Evolutionary conservation across 2,329 filamentous ascomycete genomes (phyloP).

Genomic region (Cladosporium oxysporum): DNA sequence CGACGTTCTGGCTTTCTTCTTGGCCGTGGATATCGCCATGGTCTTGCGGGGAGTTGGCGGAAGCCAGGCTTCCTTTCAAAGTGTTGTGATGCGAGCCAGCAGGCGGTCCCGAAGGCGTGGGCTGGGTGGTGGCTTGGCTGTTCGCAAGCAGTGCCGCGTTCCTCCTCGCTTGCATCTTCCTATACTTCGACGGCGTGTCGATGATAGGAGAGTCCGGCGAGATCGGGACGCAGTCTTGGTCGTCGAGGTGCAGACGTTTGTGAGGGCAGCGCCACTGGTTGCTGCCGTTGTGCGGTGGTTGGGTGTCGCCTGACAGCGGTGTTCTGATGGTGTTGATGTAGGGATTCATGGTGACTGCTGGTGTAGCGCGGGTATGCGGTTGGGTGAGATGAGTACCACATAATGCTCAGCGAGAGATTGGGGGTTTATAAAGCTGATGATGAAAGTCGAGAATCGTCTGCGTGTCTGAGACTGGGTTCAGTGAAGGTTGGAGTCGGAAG

Average conservation of each 20-base stretch:
- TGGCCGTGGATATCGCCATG: not conserved
- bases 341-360: not conserved
- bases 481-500: not conserved
- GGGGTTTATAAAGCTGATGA: not conserved
- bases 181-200: conserved; percentile 6
- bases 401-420: not conserved
- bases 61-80: not conserved
- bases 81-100: not conserved
- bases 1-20: not conserved
- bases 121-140: not conserved
- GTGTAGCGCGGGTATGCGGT: not conserved
- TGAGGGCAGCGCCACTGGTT: not conserved
- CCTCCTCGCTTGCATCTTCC: not conserved
- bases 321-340: not conserved
- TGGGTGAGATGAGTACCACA: not conserved
- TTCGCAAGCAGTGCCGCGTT: not conserved
- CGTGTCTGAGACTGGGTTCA: not conserved
- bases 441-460: not conserved
- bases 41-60: too few relatives aligned
- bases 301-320: not conserved
- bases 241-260: not conserved
- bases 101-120: not conserved
- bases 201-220: not conserved
- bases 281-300: not conserved
- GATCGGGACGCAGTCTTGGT: not conserved